These are phyloP conservation scores for Lactarius deliciosus DNA, from an alignment of 768 basidiomycete genomes.

Conservation along the genomic window DNA sequence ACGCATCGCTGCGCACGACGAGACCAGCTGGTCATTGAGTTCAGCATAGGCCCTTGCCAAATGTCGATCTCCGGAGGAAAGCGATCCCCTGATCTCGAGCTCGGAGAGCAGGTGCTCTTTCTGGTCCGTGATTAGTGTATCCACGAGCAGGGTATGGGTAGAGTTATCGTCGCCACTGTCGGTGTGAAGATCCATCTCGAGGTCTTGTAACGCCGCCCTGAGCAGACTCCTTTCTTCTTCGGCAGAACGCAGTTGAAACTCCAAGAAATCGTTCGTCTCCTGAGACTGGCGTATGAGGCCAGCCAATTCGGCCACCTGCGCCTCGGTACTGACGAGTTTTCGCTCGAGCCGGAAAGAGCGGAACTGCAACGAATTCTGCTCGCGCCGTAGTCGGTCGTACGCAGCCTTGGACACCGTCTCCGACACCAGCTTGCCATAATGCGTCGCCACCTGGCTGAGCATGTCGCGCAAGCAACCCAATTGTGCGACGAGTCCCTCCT, in stretches of 20 bases:
- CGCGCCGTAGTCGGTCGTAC: conserved; percentile 31
- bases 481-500: conserved; percentile 48
- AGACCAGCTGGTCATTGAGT: conserved; percentile 30
- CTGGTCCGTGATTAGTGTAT: conserved; percentile 7
- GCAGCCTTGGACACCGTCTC: conserved; percentile 31
- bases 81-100: conserved; percentile 7
- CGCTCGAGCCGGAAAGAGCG: conserved; percentile 58
- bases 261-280: conserved; percentile 51
- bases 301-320: conserved; percentile 63
- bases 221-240: conserved; percentile 30
- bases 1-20: conserved; percentile 27
- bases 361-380: conserved; percentile 44
- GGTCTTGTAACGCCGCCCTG: conserved; percentile 15
- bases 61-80: conserved; percentile 16
- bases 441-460: conserved; percentile 49
- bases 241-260: conserved; percentile 30
- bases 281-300: conserved; percentile 58
- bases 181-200: background rate
- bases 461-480: conserved; percentile 51
- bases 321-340: conserved; percentile 66
- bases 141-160: conserved; percentile 1
- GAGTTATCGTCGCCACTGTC: background rate
- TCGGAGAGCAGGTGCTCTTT: conserved; percentile 16
- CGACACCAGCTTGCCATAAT: conserved; percentile 40
- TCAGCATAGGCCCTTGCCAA: conserved; percentile 20